Evolutionary conservation across 768 basidiomycete species (phyloP), one percentile per base, ranked within the genome.

Genomic region (Kwoniella europaea): DNA sequence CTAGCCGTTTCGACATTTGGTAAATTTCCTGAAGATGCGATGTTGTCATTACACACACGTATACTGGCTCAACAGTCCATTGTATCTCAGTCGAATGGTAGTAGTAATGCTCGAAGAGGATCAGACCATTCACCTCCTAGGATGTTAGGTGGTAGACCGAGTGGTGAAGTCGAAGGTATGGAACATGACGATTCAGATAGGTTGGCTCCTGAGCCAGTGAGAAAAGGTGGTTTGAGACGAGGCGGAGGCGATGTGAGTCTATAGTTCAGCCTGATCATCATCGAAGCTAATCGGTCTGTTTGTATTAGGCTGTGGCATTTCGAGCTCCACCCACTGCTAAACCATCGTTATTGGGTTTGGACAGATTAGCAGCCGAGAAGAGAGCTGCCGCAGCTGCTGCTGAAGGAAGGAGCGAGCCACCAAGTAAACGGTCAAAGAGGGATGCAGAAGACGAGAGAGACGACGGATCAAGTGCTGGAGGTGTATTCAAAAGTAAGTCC

Each of bases 311-410:
- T 83, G 93, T 96, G 76, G 89, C 90, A 0, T 98, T 97, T 84
- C 87, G 89, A 63, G 86, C 89, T 78, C 93, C 92, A 2, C 88
- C 88, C 5, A 90, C 87, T 2, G 89, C 90, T 12, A 87, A 92
- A 58, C 84, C 88, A 0, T 97, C 95, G 5, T 77, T 92, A 3
- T 88, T 98, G 0, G 95, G 96, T 3, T 86, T 98, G 6, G 95
- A 99, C 80, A 88, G 88, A 27, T 87, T 98, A 2, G 97, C 97
- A 0, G 89, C 88, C 59, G 93, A 97, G 81, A 99, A 98, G 84
- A 86, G 93, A 65, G 82, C 78, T 20, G 84, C 82, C 43, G 89
- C 88, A 1, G 89, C 88, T 13, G 87, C 86, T 1, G 85, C 72
- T 13, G 79, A 77, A 18, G 88, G 82, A 3, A 85, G 65, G 68